phyloP scores from a whole-genome alignment of 2,329 filamentous ascomycete genomes.

The Magnaporthales sp. region DNA sequence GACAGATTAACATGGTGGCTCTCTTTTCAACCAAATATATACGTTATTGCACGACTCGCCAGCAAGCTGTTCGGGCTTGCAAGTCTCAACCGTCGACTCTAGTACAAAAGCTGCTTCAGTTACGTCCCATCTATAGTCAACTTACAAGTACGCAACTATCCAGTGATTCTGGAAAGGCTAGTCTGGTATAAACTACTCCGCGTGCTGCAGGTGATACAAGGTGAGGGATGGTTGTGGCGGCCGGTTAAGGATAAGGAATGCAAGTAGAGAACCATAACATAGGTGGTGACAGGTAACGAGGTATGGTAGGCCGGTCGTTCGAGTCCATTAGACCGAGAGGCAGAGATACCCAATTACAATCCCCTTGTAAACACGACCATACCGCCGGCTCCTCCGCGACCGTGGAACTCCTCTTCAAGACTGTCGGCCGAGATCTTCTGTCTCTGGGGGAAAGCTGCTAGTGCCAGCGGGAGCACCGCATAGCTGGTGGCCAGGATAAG shows the following conservation, averaged over 20 bases:
- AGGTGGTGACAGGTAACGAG: background rate
- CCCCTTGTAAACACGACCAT: conserved; percentile 96
- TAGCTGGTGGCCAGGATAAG: conserved; percentile 82
- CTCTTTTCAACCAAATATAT: background rate
- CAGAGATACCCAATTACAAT: conserved; percentile 44
- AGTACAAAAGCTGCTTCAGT: background rate
- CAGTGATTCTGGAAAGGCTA: background rate
- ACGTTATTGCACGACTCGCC: background rate
- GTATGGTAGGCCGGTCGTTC: too few relatives aligned
- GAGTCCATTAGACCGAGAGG: background rate
- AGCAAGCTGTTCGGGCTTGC: background rate
- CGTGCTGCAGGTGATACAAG: background rate
- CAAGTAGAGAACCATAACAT: background rate
- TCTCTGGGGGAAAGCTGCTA: conserved; percentile 87
- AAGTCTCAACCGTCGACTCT: background rate
- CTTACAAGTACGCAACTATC: background rate
- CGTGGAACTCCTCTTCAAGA: conserved; percentile 82
- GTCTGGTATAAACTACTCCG: background rate
- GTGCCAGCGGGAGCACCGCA: conserved; percentile 78
- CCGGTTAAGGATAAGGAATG: background rate
- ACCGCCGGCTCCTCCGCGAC: conserved; percentile 66
- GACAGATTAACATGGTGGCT: too few relatives aligned
- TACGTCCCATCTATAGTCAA: background rate
- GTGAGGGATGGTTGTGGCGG: background rate
- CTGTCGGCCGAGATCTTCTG: conserved; percentile 69